Conservation (phyloP, 805 yeast species). For the Candida piceae region DNA sequence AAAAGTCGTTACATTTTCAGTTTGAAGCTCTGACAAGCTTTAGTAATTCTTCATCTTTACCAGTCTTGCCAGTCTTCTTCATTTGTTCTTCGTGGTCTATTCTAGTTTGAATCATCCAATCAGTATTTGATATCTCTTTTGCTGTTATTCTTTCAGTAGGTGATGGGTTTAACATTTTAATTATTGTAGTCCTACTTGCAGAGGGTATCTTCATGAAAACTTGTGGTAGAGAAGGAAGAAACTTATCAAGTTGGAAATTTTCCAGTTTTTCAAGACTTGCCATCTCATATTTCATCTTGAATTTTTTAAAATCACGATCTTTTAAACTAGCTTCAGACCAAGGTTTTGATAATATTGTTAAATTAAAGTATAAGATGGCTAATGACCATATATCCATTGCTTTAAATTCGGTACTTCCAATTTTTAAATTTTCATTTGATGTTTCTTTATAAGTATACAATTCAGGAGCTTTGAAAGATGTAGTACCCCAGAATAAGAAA, state of each 20-base stretch:
- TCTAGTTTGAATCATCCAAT: conserved; percentile 30
- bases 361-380: conserved; percentile 44
- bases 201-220: conserved; percentile 13
- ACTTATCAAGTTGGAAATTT: conserved; percentile 16
- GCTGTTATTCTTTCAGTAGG: conserved; percentile 18
- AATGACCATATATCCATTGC: conserved; percentile 48
- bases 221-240: conserved; percentile 3
- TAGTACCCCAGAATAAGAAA: conserved; percentile 41
- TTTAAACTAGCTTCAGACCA: conserved; percentile 39
- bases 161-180: conserved; percentile 29
- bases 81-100: conserved; percentile 13
- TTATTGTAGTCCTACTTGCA: conserved; percentile 10
- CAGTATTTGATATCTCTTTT: conserved; percentile 17
- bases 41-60: conserved; percentile 23
- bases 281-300: conserved; percentile 10
- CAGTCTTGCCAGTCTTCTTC: conserved; percentile 9
- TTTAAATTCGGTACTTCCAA: conserved; percentile 25
- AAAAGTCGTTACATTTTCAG: too few species aligned
- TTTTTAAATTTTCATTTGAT: conserved; percentile 8
- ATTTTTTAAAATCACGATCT: conserved; percentile 23
- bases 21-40: conserved; percentile 14
- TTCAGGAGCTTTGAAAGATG: conserved; percentile 53
- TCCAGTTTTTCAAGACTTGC: conserved; percentile 12
- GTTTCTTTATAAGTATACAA: conserved; percentile 22
- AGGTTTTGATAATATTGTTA: conserved; percentile 40